Evolutionary conservation across 2,329 filamentous ascomycete species (phyloP), one percentile per base, ranked within the genome.

Genomic region (Penicillium sp.): DNA sequence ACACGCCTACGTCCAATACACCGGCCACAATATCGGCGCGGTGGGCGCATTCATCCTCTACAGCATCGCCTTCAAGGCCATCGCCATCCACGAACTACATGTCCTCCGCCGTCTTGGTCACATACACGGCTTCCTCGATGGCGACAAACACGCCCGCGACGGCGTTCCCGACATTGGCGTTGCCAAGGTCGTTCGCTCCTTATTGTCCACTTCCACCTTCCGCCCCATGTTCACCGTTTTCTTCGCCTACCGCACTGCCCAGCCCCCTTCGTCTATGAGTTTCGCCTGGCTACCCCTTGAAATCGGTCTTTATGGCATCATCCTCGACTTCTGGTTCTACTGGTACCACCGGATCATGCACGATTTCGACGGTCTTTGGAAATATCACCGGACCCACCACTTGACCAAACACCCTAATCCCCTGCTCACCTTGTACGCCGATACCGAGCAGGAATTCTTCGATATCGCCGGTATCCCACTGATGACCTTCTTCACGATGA

Each of bases 251-350:
- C 60, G 62, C 49, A 43, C 59, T 6, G 42, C 48, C 25, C 45
- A 67, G 33, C 48, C 62, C 0, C 69, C 68, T 8, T 58, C 64
- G 2, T 57, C 60, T 1, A 69, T 71, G 35, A 66, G 43, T 38
- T 69, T 68, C 42, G 26, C 37, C 60, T 71, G 68, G 69, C 57
- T 71, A 2, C 63, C 64, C 0, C 61, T 71, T 0, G 69, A 71
- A 42, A 61, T 57, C 11, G 68, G 69, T 0, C 37, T 71, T 1
- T 71, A 70, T 58, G 65, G 67, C 7, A 65, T 71, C 42, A 67
- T 68, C 62, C 64, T 71, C 61, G 69, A 71, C 52, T 71, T 70
- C 60, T 70, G 68, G 68, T 70, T 70, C 59, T 71, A 70, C 59
- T 71, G 68, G 69, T 71, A 71, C 56, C 69, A 71, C 45, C 68